Evolutionary conservation across 73 alveolate genomes (phyloP), one percentile per base, ranked within the genome.

Genomic region (Stentor coeruleus): DNA sequence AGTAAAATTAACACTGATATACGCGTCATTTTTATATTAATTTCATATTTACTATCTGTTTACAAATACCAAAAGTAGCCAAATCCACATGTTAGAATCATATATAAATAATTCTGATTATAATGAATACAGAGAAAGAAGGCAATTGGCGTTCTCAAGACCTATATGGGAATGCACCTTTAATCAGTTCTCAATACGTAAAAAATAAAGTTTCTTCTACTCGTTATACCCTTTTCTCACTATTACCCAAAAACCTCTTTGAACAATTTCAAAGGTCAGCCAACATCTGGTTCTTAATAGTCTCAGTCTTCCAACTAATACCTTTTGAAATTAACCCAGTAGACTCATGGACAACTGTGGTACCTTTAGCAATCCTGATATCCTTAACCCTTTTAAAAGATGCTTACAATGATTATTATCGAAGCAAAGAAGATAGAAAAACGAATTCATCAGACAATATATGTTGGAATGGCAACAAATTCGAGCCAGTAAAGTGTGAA

Each of bases 311-410:
- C 58, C 97, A 92, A 85, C 87, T 86, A 80, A 15, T 81, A 75
- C 88, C 88, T 2, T 58, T 72, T 76, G 73, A 76, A 42, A 36
- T 1, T 35, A 74, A 55, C 31, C 79, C 90, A 28, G 77, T 85
- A 26, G 77, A 77, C 38, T 79, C 88, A 3, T 85, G 91, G 87
- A 90, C 91, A 36, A 94, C 95, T 87, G 39, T 93, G 73, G 85
- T 90, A 38, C 98, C 98, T 3, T 81, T 94, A 81, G 82, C 92
- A 4, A 75, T 93, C 58, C 92, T 94, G 35, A 86, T 94, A 15
- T 82, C 84, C 82, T 87, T 93, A 72, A 89, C 95, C 39, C 90
- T 94, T 55, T 81, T 94, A 82, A 94, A 94, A 88, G 98, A 94
- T 82, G 84, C 93, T 28, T 92, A 84, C 82, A 97, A 94, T 90